Conservation (phyloP, 2,329 filamentous ascomycete genomes). For the Elsinoe batatas region DNA sequence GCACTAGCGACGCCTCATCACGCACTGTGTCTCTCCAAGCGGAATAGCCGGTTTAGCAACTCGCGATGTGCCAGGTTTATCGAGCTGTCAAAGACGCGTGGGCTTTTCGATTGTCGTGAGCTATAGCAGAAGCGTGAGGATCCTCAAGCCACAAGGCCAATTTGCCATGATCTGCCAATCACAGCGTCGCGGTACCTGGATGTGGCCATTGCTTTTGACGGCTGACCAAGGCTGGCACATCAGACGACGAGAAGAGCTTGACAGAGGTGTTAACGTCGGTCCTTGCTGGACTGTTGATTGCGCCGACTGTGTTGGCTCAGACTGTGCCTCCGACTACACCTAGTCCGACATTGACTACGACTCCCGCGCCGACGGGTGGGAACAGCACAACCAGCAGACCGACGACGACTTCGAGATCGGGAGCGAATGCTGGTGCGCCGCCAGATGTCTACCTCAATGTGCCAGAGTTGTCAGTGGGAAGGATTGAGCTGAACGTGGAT, state of each 20-base stretch:
- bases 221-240: constrained; percentile 4
- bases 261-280: not conserved
- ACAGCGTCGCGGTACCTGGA: not conserved
- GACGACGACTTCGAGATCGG: not conserved
- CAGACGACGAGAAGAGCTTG: constrained; percentile 1
- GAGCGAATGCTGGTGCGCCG: constrained; percentile 7
- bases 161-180: constrained; percentile 8
- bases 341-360: constrained; percentile 4
- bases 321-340: constrained; percentile 16
- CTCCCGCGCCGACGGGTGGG: not conserved
- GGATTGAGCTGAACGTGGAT: constrained; percentile 52
- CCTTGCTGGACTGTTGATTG: constrained; percentile 6
- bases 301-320: not conserved
- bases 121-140: not conserved
- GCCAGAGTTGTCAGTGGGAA: constrained; percentile 48
- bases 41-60: not conserved
- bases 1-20: constrained; percentile 4
- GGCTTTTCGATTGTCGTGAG: not conserved
- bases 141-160: constrained; percentile 5
- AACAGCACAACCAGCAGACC: constrained; percentile 3
- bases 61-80: constrained; percentile 2
- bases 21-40: not conserved
- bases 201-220: constrained; percentile 1
- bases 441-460: constrained; percentile 51
- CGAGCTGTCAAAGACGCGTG: constrained; percentile 4